phyloP scores from a whole-genome alignment of 495 filamentous ascomycete species.

The Podospora tetraspora region DNA sequence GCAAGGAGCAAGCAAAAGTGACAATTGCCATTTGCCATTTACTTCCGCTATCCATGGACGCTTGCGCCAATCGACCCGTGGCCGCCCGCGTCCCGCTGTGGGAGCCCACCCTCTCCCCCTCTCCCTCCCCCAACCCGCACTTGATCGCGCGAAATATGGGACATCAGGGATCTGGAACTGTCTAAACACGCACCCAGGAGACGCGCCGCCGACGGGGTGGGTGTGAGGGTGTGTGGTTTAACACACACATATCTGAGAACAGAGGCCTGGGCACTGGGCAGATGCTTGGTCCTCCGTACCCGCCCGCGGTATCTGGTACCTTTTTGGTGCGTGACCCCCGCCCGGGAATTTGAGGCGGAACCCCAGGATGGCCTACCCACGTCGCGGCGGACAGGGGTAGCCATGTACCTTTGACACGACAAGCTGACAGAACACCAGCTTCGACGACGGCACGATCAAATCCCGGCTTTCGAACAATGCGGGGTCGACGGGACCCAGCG shows the following conservation, averaged over 20 bases:
- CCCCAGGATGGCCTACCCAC: not conserved
- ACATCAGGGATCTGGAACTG: constrained; percentile 2
- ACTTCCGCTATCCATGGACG: not conserved
- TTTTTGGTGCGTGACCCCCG: constrained; percentile 7
- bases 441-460: not conserved
- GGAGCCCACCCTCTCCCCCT: not conserved
- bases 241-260: too few species aligned
- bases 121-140: not conserved
- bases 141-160: not conserved
- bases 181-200: not conserved
- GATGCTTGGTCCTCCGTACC: constrained; percentile 1
- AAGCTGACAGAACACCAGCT: not conserved
- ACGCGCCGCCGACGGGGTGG: not conserved
- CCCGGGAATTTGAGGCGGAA: not conserved
- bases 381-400: not conserved
- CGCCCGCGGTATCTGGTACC: constrained; percentile 1
- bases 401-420: not conserved
- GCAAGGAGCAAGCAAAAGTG: not conserved
- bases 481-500: not conserved
- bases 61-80: not conserved
- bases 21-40: not conserved
- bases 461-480: not conserved
- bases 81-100: not conserved
- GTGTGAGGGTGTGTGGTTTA: not conserved
- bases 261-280: not conserved